phyloP scores from a whole-genome alignment of 495 filamentous ascomycete genomes.

The Xylaria sp. region DNA sequence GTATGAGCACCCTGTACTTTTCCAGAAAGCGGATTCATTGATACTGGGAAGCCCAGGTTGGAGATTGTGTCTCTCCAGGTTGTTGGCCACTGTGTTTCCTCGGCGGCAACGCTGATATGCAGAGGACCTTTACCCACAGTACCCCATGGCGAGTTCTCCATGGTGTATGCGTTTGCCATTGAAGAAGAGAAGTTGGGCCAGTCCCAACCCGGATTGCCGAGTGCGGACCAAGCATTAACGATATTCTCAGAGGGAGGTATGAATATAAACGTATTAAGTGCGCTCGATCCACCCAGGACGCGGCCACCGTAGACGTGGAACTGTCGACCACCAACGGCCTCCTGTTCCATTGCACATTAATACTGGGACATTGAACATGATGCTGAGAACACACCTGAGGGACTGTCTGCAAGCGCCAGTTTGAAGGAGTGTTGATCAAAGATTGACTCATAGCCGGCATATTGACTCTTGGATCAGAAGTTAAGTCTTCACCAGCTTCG shows the following conservation, averaged over 20 bases:
- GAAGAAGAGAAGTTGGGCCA: not conserved
- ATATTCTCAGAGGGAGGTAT: not conserved
- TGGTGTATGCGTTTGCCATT: not conserved
- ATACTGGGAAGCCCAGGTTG: not conserved
- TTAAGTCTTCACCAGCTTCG: slow-evolving; percentile 4
- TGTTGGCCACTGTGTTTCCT: not conserved
- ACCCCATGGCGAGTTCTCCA: not conserved
- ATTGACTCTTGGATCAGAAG: not conserved
- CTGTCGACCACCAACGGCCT: not conserved
- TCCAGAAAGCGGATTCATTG: not conserved
- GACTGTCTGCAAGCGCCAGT: slow-evolving; percentile 3
- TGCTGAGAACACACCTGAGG: not conserved
- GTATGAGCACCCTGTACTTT: not conserved
- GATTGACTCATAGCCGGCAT: not conserved
- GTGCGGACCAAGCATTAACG: not conserved
- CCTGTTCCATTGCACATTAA: not conserved
- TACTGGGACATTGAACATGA: not conserved
- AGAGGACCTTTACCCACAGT: slow-evolving; percentile 5
- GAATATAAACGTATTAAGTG: slow-evolving; percentile 1
- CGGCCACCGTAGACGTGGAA: not conserved
- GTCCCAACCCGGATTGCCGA: slow-evolving; percentile 12
- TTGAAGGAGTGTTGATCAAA: not conserved
- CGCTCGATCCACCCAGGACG: not conserved
- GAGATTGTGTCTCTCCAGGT: not conserved
- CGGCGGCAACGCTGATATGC: not conserved